phyloP scores from a whole-genome alignment of 257 asterid genomes.

The Solanum corneliomulleri region DNA sequence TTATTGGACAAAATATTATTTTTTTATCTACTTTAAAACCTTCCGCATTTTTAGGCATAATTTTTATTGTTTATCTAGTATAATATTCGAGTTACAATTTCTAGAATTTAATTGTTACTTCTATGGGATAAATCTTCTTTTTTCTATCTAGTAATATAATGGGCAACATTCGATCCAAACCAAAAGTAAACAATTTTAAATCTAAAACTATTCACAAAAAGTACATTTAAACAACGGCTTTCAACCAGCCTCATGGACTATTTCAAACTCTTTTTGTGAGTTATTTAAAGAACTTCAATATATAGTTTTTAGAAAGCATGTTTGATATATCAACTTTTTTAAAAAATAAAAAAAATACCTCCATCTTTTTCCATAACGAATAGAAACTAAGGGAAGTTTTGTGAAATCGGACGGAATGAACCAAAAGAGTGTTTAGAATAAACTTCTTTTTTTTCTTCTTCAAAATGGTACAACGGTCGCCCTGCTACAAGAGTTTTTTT shows the following conservation, averaged over 20 bases:
- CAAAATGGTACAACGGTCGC: background rate
- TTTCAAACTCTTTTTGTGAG: background rate
- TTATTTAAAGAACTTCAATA: background rate
- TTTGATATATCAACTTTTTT: background rate
- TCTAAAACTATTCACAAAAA: background rate
- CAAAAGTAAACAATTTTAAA: background rate
- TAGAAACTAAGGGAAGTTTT: background rate
- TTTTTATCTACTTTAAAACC: no score
- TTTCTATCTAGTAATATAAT: no score
- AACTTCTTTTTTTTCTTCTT: background rate
- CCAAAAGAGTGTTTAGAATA: background rate
- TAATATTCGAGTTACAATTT: no score
- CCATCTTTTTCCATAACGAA: background rate
- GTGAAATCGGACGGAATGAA: background rate
- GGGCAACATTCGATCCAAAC: background rate
- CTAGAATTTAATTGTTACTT: no score
- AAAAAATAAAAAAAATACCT: no score
- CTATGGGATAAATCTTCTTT: no score
- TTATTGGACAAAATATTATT: no score
- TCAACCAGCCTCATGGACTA: background rate
- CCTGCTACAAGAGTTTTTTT: background rate
- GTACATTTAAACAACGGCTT: background rate
- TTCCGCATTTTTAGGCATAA: background rate
- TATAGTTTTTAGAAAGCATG: background rate
- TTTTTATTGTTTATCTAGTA: no score